phyloP scores from a whole-genome alignment of 169 alveolate species.

The Plasmodium knowlesi region DNA sequence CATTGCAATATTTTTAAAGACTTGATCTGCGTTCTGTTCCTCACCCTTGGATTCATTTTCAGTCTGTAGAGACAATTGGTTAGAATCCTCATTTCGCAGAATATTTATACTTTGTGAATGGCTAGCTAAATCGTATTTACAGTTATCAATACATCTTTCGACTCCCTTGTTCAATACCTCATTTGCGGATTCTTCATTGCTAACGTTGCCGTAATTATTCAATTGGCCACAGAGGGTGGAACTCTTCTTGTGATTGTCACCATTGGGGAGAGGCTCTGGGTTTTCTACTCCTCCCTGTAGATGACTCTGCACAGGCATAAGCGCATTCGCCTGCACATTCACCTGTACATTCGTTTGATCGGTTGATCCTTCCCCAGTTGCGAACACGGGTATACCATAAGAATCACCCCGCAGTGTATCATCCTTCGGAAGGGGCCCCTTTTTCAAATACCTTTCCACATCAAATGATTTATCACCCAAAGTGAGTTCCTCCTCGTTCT shows the following conservation, averaged over 20 bases:
- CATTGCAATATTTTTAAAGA: constrained; percentile 14
- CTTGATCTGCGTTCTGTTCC: neutral
- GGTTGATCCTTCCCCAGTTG: neutral
- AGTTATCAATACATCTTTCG: neutral
- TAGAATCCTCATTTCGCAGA: neutral
- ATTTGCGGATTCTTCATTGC: neutral
- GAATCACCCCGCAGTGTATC: neutral
- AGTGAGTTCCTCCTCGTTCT: neutral
- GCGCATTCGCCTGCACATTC: neutral
- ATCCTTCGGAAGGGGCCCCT: neutral
- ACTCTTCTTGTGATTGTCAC: neutral
- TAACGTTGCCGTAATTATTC: neutral
- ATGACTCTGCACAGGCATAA: neutral
- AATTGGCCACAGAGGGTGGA: neutral
- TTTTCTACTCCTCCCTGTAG: no score
- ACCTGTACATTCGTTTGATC: neutral
- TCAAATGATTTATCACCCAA: neutral
- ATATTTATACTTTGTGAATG: neutral
- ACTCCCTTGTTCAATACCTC: neutral
- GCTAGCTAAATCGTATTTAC: neutral
- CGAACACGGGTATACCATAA: neutral
- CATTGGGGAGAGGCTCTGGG: neutral
- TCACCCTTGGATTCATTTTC: neutral
- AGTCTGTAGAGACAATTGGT: neutral
- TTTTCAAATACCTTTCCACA: neutral